Evolutionary conservation across 1,284 basidiomycete species (phyloP).

Genomic region (Tremellales sp.): DNA sequence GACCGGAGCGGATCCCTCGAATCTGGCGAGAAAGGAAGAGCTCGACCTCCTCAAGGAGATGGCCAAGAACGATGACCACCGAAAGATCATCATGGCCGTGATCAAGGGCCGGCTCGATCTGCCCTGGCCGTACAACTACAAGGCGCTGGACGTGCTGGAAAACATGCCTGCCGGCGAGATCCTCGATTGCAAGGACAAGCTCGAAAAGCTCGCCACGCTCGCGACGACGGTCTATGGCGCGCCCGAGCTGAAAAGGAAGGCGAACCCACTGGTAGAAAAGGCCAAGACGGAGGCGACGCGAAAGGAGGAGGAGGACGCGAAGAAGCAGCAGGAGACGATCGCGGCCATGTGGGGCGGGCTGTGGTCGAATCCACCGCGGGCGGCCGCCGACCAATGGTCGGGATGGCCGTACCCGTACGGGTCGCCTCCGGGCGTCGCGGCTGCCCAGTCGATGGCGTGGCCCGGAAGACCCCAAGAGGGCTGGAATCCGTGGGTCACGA

Average conservation of each 20-base stretch:
- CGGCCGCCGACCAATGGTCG: conserved; percentile 14
- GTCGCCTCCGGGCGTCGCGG: conserved; percentile 19
- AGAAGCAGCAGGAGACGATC: conserved; percentile 34
- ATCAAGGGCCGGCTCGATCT: conserved; percentile 35
- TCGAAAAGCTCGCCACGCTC: conserved; percentile 23
- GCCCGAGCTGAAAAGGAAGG: conserved; percentile 29
- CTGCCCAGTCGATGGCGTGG: conserved; percentile 17
- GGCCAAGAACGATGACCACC: conserved; percentile 29
- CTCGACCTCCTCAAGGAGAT: conserved; percentile 20
- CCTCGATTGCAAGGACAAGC: conserved; percentile 22
- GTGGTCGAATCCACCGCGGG: conserved; percentile 25
- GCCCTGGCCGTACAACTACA: conserved; percentile 43
- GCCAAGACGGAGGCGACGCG: conserved; percentile 19
- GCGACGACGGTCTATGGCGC: conserved; percentile 18
- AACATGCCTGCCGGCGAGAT: conserved; percentile 24
- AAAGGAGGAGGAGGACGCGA: conserved; percentile 29
- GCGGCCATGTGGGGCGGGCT: conserved; percentile 38
- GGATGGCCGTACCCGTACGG: conserved; percentile 32
- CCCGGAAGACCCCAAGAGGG: conserved; percentile 29
- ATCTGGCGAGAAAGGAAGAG: conserved; percentile 18
- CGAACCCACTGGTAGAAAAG: conserved; percentile 30
- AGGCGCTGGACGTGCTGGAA: conserved; percentile 32
- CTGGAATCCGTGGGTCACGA: conserved; percentile 35
- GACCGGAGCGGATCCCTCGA: conserved; percentile 22
- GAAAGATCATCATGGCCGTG: conserved; percentile 36